These are phyloP conservation scores for Trichosporon sp. DNA, from an alignment of 1,284 basidiomycete species.

Conservation along the genomic window DNA sequence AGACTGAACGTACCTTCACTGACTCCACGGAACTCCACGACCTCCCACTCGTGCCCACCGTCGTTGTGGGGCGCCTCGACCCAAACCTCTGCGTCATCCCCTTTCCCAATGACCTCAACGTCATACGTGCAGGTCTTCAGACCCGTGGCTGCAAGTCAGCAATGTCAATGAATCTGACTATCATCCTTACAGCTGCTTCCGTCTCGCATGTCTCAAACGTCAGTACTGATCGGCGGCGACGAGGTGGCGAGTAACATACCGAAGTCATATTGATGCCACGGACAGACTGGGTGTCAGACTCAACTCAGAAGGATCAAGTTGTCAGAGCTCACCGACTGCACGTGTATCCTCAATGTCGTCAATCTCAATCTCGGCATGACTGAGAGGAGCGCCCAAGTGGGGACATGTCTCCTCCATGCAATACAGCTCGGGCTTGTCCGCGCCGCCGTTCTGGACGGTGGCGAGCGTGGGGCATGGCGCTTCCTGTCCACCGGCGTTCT, in stretches of 20 bases:
- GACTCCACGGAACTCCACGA: conserved; percentile 70
- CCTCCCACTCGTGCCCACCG: conserved; percentile 53
- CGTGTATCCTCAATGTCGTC: conserved; percentile 36
- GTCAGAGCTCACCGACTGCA: conserved; percentile 27
- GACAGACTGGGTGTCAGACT: conserved; percentile 59
- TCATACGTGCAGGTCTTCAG: conserved; percentile 70
- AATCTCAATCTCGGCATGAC: conserved; percentile 51
- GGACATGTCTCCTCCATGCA: conserved; percentile 81
- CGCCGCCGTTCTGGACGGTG: not conserved
- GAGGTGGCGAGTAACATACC: conserved; percentile 10
- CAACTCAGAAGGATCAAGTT: not conserved
- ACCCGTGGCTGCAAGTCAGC: conserved; percentile 58
- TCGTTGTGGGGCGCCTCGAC: conserved; percentile 59
- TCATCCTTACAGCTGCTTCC: conserved; percentile 58
- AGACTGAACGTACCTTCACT: conserved; percentile 60
- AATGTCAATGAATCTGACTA: conserved; percentile 57
- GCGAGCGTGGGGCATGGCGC: conserved; percentile 33
- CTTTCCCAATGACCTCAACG: conserved; percentile 55
- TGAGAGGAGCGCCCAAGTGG: conserved; percentile 75
- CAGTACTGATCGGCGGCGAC: not conserved
- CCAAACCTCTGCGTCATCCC: conserved; percentile 55
- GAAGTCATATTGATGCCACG: conserved; percentile 67
- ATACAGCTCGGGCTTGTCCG: conserved; percentile 57
- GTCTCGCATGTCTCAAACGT: conserved; percentile 40
- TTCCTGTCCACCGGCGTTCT: not conserved